Evolutionary conservation across 1,139 yeast species (phyloP), one percentile per base, ranked within the genome.

Genomic region (Chernovozyma aurita): DNA sequence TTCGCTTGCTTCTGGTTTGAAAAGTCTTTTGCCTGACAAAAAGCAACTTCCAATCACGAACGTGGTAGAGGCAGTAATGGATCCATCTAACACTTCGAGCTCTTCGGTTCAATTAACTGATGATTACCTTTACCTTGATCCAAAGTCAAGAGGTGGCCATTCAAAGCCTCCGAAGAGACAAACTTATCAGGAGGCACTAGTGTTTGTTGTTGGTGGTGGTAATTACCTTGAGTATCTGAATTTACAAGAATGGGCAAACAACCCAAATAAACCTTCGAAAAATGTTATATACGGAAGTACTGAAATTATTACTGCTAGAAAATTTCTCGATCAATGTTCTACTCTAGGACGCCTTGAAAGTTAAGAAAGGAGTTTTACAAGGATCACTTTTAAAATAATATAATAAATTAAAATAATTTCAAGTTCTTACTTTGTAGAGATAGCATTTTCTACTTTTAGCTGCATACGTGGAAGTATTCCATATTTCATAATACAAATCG

Each of bases 161-260:
- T 77, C 95, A 6, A 80, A 85, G 49, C 94, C 90, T 29, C 97
- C 97, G 26, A 84, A 81, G 56, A 78, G 95, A 54, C 88, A 83
- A 50, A 67, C 81, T 12, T 87, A 85, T 55, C 79, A 77, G 43
- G 94, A 87, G 47, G 79, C 95, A 3, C 65, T 86, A 38, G 95
- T 92, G 14, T 94, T 92, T 57, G 85, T 88, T 34, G 90, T 94
- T 41, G 99, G 98, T 16, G 98, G 98, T 24, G 98, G 97, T 33
- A 90, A 86, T 58, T 92, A 88, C 55, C 66, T 86, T 46, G 99
- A 92, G 61, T 92, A 92, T 55, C 95, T 90, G 45, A 90, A 90
- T 53, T 72, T 92, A 49, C 95, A 86, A 59, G 97, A 92, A 57
- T 90, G 95, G 94, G 52, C 63, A 2, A 43, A 39, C 18, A 82